Evolutionary conservation across 441 rosid species (phyloP).

Genomic region (Croton setiger): DNA sequence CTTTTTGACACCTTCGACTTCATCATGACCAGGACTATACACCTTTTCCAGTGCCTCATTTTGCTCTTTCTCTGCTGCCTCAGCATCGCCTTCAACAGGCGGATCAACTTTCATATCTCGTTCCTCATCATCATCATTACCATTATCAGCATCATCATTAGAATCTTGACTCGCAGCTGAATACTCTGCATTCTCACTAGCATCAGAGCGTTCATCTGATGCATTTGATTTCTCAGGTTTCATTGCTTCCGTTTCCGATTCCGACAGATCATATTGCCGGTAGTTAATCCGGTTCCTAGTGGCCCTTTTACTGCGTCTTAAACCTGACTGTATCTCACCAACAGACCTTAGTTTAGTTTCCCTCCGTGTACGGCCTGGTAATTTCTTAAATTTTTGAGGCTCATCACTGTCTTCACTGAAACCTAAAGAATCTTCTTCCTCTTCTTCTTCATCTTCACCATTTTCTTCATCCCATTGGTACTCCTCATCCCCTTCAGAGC

Average conservation of each 20-base stretch:
- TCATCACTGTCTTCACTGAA: slow-evolving; percentile 82
- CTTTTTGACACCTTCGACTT: slow-evolving; percentile 55
- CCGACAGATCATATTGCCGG: slow-evolving; percentile 76
- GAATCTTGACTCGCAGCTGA: slow-evolving; percentile 71
- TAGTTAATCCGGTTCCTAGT: slow-evolving; percentile 70
- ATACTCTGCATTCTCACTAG: slow-evolving; percentile 59
- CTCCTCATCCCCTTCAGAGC: slow-evolving; percentile 98
- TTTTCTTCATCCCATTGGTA: slow-evolving; percentile 87
- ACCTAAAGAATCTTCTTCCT: slow-evolving; percentile 72
- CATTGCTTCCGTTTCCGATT: slow-evolving; percentile 71
- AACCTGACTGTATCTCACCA: slow-evolving; percentile 69
- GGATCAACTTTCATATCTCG: slow-evolving; percentile 50
- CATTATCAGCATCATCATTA: slow-evolving; percentile 60
- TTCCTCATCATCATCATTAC: slow-evolving; percentile 58
- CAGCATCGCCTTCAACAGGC: slow-evolving; percentile 40
- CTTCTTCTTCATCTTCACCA: slow-evolving; percentile 91
- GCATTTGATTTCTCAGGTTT: slow-evolving; percentile 51
- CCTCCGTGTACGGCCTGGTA: slow-evolving; percentile 64
- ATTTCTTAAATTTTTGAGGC: slow-evolving; percentile 61
- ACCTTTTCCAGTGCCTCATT: slow-evolving; percentile 44
- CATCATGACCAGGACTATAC: slow-evolving; percentile 54
- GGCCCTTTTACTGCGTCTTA: slow-evolving; percentile 95
- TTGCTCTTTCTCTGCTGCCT: slow-evolving; percentile 43
- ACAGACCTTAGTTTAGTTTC: slow-evolving; percentile 76
- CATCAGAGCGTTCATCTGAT: slow-evolving; percentile 54